phyloP scores from a whole-genome alignment of 129 eudicot genomes.

The Artemisia annua region DNA sequence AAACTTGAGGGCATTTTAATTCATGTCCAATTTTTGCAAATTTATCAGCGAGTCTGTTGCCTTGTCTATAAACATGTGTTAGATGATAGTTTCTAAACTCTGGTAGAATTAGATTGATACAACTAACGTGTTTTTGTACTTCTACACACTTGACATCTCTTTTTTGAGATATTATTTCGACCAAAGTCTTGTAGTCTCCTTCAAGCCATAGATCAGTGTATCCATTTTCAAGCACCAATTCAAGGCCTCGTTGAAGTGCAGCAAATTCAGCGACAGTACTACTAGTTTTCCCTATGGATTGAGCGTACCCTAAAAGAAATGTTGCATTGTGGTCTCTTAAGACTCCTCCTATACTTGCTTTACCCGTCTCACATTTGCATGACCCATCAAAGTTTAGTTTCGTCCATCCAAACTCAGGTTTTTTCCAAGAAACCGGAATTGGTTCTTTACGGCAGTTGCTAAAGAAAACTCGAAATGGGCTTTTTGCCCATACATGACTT shows the following conservation, averaged over 20 bases:
- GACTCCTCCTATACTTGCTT: constrained; percentile 85
- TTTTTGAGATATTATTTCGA: constrained; percentile 49
- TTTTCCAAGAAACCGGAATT: constrained; percentile 62
- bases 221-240: constrained; percentile 71
- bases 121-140: constrained; percentile 43
- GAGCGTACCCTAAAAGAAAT: constrained; percentile 80
- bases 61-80: constrained; percentile 79
- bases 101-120: constrained; percentile 51
- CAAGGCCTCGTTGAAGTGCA: constrained; percentile 83
- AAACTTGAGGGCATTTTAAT: constrained; percentile 60
- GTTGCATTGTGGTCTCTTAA: constrained; percentile 70
- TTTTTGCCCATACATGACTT: constrained; percentile 20
- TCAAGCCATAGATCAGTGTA: constrained; percentile 77
- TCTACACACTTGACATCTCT: constrained; percentile 42
- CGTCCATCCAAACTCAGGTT: constrained; percentile 74
- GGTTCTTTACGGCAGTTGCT: constrained; percentile 56
- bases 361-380: constrained; percentile 68
- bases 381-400: constrained; percentile 90
- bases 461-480: constrained; percentile 28
- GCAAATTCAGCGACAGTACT: constrained; percentile 71
- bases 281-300: constrained; percentile 57
- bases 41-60: constrained; percentile 82
- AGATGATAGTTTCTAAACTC: constrained; percentile 48
- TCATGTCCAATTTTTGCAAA: constrained; percentile 78
- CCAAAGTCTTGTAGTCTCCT: constrained; percentile 75